Evolutionary conservation across 192 early-diverging fungal genomes (phyloP), one percentile per base, ranked within the genome.

Genomic region (Phycomyces blakesleeanus): DNA sequence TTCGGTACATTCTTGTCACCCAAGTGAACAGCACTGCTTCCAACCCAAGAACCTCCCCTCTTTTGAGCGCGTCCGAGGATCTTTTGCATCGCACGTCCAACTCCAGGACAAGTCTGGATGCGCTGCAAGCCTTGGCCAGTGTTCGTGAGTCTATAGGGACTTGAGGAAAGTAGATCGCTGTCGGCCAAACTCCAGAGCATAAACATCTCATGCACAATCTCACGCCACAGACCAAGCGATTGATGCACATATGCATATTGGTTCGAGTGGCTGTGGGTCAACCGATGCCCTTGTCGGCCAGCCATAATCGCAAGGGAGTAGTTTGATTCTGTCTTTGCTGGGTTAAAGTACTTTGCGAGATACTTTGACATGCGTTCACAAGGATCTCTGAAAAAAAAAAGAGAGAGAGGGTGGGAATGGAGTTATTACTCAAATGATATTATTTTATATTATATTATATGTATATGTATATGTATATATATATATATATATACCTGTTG

Each of bases 1-100:
- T 99, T 99, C 18, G 97, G 95, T 16, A 99, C 97, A 68, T 98
- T 99, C 76, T 88, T 90, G 77, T 99, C 96, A 18, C 96, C 97
- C 63, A 99, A 64, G 76, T 99, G 97, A 63, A 99, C 91, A 59
- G 97, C 95, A 15, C 92, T 90, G 15, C 90, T 92, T 12, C 96
- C 97, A 14, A 98, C 88, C 97, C 97, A 99, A 54, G 82, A 82
- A 8, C 92, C 90, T 11, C 90, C 86, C 22, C 83, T 83, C 63
- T 85, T 79, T 44, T 96, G 93, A 15, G 95, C 92, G 20, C 92
- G 80, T 67, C 93, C 87, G 51, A 98, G 73, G 55, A 97, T 97
- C 7, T 78, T 83, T 64, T 98, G 96, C 83, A 96, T 97, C 0
- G 81, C 83, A 49, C 87, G 74, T 6, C 87, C 87, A 3, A 95